Evolutionary conservation across 2,329 filamentous ascomycete species (phyloP), one percentile per base, ranked within the genome.

Genomic region (Parastagonospora nodorum): DNA sequence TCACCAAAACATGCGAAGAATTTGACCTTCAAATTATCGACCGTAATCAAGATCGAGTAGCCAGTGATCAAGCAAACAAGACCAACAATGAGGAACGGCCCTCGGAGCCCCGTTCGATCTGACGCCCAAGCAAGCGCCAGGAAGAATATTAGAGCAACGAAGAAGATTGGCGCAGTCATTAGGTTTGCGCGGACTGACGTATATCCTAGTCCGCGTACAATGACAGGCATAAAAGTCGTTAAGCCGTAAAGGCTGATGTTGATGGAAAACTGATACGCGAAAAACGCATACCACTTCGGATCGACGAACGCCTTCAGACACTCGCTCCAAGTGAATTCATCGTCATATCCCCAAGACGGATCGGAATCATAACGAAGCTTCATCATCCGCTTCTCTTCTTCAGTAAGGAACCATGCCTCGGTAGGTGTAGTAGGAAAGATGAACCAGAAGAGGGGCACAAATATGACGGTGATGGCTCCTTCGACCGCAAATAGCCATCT

Each of bases 241-340:
- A 64, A 64, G 12, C 59, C 54, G 37, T 55, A 64, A 8, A 47
- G 48, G 45, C 51, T 57, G 1, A 50, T 58, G 28, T 60, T 52
- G 9, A 50, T 55, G 27, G 48, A 56, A 43, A 62, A 62, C 28
- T 83, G 81, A 15, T 15, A 36, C 4, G 33, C 33, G 72, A 82
- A 83, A 78, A 63, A 80, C 81, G 42, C 79, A 77, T 61, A 80
- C 77, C 70, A 80, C 82, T 73, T 83, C 78, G 62, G 83, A 30
- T 57, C 53, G 36, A 33, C 41, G 92, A 97, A 73, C 87, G 90
- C 2, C 43, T 86, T 89, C 62, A 90, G 97, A 68, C 93, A 90
- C 75, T 91, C 88, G 55, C 88, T 92, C 66, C 39, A 93, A 97
- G 74, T 84, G 92, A 65, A 86, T 97, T 53, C 93, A 97, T 64